Evolutionary conservation across 495 filamentous ascomycete genomes (phyloP).

Genomic region (Neurospora sp.): DNA sequence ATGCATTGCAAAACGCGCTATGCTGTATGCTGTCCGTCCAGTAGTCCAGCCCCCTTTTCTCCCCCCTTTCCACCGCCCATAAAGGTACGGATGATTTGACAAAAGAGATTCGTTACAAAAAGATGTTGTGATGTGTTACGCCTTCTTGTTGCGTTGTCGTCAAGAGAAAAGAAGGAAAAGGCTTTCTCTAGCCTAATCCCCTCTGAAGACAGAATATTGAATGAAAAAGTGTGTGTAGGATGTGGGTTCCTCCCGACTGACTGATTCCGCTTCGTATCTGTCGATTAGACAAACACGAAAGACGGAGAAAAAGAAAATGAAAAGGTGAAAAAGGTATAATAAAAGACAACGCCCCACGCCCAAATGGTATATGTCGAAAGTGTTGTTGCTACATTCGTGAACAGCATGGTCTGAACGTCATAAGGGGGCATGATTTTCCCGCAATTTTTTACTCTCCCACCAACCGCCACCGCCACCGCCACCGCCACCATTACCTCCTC

Average conservation of each 20-base stretch:
- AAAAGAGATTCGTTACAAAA: neutral
- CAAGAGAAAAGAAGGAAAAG: too few relatives aligned
- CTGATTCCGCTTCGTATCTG: neutral
- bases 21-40: neutral
- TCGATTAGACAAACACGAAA: neutral
- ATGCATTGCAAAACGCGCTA: neutral
- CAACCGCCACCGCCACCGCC: neutral
- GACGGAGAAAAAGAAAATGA: neutral
- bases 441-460: conserved; percentile 14
- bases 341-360: neutral
- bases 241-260: neutral
- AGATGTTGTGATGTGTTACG: neutral
- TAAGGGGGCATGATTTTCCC: conserved; percentile 11
- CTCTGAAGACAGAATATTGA: neutral
- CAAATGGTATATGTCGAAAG: neutral
- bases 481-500: neutral
- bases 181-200: neutral
- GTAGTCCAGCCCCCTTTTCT: too few relatives aligned
- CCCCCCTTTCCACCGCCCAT: neutral
- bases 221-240: neutral
- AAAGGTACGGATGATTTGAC: neutral
- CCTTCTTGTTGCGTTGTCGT: neutral
- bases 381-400: conserved; percentile 15
- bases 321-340: neutral
- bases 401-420: conserved; percentile 8